Evolutionary conservation across 768 basidiomycete species (phyloP).

Genomic region (Leccinum subtestaceum): DNA sequence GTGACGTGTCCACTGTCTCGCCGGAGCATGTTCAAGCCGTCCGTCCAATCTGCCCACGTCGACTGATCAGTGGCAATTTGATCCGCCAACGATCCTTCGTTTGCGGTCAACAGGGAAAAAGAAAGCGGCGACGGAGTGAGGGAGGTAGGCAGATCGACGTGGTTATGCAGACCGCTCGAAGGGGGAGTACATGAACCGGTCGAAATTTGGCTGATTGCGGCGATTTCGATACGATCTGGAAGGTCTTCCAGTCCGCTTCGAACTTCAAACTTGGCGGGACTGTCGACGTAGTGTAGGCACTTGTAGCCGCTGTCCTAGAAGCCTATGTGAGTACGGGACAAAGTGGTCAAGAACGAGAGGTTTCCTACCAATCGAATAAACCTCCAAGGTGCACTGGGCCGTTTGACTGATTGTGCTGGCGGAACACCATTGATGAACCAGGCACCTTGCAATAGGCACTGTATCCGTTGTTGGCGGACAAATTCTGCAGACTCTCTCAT

Average conservation of each 20-base stretch:
- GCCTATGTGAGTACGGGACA: background rate
- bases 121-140: conserved; percentile 64
- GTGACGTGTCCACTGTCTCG: conserved; percentile 79
- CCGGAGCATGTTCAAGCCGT: conserved; percentile 85
- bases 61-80: conserved; percentile 75
- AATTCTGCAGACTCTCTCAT: conserved; percentile 91
- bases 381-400: conserved; percentile 71
- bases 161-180: conserved; percentile 60
- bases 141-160: conserved; percentile 56
- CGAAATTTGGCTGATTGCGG: conserved; percentile 75
- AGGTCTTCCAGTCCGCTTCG: conserved; percentile 83
- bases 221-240: conserved; percentile 81
- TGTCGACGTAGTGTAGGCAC: conserved; percentile 85
- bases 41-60: conserved; percentile 92
- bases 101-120: conserved; percentile 70
- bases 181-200: conserved; percentile 72
- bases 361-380: conserved; percentile 76
- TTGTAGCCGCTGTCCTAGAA: conserved; percentile 74
- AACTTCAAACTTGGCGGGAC: conserved; percentile 73
- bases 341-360: background rate
- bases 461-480: conserved; percentile 83
- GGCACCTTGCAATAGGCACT: conserved; percentile 83
- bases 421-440: conserved; percentile 88
- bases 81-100: conserved; percentile 72
- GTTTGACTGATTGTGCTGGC: conserved; percentile 44